Evolutionary conservation across 495 filamentous ascomycete species (phyloP).

Genomic region (Clavariopsis aquatica): DNA sequence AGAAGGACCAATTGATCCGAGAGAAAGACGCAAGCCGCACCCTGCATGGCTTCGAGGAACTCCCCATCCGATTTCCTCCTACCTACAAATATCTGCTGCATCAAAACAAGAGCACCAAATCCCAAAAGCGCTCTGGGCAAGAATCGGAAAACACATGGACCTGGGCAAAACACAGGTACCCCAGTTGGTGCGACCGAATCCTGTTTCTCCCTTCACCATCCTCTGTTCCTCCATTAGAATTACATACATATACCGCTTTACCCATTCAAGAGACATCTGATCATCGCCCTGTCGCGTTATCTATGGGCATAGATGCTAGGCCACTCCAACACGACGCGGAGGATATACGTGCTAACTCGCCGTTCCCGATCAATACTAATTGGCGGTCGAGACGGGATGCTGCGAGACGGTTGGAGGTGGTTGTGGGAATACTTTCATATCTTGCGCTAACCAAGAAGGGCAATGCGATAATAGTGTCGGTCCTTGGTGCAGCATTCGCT

Average conservation of each 20-base stretch:
- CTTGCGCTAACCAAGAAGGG: slow-evolving; percentile 64
- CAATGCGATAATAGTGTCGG: slow-evolving; percentile 25
- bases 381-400: slow-evolving; percentile 53
- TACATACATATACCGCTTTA: slow-evolving; percentile 66
- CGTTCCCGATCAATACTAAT: slow-evolving; percentile 57
- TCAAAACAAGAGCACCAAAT: slow-evolving; percentile 50
- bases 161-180: slow-evolving; percentile 80
- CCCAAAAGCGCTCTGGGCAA: slow-evolving; percentile 28
- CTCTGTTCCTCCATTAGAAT: slow-evolving; percentile 37
- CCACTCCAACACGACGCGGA: slow-evolving; percentile 34
- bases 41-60: slow-evolving; percentile 75
- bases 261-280: slow-evolving; percentile 77
- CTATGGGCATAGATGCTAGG: slow-evolving; percentile 58
- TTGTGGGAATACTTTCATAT: slow-evolving; percentile 60
- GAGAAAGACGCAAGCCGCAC: slow-evolving; percentile 66
- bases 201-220: slow-evolving; percentile 58
- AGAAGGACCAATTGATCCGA: slow-evolving; percentile 71
- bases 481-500: slow-evolving; percentile 22
- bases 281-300: slow-evolving; percentile 77
- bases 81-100: slow-evolving; percentile 77
- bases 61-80: slow-evolving; percentile 75
- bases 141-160: slow-evolving; percentile 54
- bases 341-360: slow-evolving; percentile 46
- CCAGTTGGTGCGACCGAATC: slow-evolving; percentile 92
- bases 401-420: slow-evolving; percentile 59